Conservation (phyloP, 2,329 filamentous ascomycete genomes). For the Dothistroma pini region DNA sequence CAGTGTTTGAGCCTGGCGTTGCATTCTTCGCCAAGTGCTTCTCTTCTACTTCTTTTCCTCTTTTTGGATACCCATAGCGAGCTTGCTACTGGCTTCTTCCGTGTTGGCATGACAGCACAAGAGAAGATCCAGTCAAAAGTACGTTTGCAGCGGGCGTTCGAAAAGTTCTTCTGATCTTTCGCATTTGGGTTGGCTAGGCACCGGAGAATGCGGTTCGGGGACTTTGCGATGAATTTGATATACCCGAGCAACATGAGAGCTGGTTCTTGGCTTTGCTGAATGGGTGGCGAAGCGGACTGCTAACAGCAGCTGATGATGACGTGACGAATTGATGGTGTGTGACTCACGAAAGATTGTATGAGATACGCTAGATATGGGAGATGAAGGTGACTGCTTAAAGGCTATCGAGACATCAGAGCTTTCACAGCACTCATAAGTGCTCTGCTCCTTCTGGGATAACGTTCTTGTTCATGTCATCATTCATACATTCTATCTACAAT, state of each 20-base stretch:
- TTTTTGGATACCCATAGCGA: constrained; percentile 13
- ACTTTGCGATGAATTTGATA: no score
- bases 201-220: no score
- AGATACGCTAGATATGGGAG: not conserved
- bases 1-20: not conserved
- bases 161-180: no score
- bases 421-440: no score
- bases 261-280: not conserved
- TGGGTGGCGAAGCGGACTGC: not conserved
- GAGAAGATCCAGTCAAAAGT: no score
- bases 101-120: not conserved
- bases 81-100: not conserved
- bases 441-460: not conserved
- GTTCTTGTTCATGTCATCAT: not conserved
- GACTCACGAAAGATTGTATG: not conserved
- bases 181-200: no score
- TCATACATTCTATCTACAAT: not conserved
- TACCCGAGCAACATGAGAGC: not conserved
- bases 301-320: no score
- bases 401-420: not conserved
- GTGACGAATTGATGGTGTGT: not conserved
- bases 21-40: constrained; percentile 1
- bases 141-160: no score
- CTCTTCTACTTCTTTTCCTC: not conserved
- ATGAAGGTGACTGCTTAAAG: not conserved